Percentiles rank a stretch among this genome's conserved stretches.
Evolutionary conservation across 371 early-diverging fungal genomes (phyloP).

Genomic region (Mycotypha africana): DNA sequence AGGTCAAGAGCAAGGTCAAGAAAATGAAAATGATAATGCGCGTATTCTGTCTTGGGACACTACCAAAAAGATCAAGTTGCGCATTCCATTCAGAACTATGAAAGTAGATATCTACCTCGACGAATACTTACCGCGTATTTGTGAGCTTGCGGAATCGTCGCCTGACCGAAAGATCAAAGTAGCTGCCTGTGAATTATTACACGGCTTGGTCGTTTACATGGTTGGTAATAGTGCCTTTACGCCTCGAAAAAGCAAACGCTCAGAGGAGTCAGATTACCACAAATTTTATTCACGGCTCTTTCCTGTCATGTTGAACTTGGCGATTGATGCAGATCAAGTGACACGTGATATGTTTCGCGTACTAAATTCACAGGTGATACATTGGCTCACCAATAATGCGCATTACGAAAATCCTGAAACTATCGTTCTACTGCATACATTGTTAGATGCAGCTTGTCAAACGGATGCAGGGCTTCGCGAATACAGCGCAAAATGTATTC

Average conservation of each 20-base stretch:
- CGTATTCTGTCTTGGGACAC: slow-evolving; percentile 59
- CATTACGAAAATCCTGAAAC: slow-evolving; percentile 75
- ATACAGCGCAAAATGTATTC: slow-evolving; percentile 69
- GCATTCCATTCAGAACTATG: slow-evolving; percentile 65
- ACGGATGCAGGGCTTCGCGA: slow-evolving; percentile 60
- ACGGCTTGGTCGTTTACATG: slow-evolving; percentile 65
- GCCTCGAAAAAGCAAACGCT: slow-evolving; percentile 31
- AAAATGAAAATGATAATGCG: slow-evolving; percentile 1
- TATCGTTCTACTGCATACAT: slow-evolving; percentile 59
- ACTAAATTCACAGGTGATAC: slow-evolving; percentile 64
- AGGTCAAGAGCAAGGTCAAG: no score
- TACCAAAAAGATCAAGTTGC: slow-evolving; percentile 41
- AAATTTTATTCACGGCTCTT: slow-evolving; percentile 60
- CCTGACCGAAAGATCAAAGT: slow-evolving; percentile 72
- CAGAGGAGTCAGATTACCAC: slow-evolving; percentile 52
- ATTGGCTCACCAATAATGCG: slow-evolving; percentile 75
- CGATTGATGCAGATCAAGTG: slow-evolving; percentile 69
- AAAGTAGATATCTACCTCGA: slow-evolving; percentile 65
- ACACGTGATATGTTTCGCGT: slow-evolving; percentile 61
- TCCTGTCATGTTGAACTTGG: slow-evolving; percentile 64
- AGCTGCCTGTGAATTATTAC: slow-evolving; percentile 74
- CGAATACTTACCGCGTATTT: slow-evolving; percentile 69
- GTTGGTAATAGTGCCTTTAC: slow-evolving; percentile 64
- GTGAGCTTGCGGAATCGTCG: slow-evolving; percentile 69
- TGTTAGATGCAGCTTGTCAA: slow-evolving; percentile 62